Evolutionary conservation across 805 yeast species (phyloP).

Genomic region (Ogataea populi-albae): DNA sequence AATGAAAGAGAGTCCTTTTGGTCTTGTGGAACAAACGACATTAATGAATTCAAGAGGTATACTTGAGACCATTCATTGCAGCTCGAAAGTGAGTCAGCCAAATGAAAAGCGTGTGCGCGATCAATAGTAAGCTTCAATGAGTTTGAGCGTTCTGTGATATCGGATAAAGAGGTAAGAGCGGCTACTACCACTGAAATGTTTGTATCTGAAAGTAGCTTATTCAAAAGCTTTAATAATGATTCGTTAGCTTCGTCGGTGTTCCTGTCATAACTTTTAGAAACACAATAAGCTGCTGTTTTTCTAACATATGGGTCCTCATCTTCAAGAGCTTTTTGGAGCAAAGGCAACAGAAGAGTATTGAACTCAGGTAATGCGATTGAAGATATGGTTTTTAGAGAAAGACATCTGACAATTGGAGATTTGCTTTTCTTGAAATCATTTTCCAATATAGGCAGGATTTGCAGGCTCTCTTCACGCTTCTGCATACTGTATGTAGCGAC

Average conservation of each 20-base stretch:
- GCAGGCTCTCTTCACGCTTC: constrained; percentile 53
- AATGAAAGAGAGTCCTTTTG: constrained; percentile 63
- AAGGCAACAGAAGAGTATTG: constrained; percentile 41
- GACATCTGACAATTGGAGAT: constrained; percentile 48
- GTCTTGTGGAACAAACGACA: constrained; percentile 67
- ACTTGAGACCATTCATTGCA: constrained; percentile 75
- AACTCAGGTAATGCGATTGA: constrained; percentile 56
- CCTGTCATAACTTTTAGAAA: constrained; percentile 62
- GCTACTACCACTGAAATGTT: constrained; percentile 65
- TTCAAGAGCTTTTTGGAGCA: constrained; percentile 34
- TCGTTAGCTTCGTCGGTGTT: constrained; percentile 44
- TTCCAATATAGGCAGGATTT: constrained; percentile 53
- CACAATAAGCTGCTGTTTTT: constrained; percentile 65
- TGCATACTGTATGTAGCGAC: constrained; percentile 57
- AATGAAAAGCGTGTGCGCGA: constrained; percentile 41
- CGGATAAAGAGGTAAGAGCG: constrained; percentile 64
- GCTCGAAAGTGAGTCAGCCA: constrained; percentile 39
- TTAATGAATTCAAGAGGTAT: constrained; percentile 60
- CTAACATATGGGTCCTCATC: constrained; percentile 60
- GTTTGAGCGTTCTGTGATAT: constrained; percentile 56
- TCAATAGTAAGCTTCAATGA: constrained; percentile 53
- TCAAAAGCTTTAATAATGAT: constrained; percentile 47
- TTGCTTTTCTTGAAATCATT: constrained; percentile 42
- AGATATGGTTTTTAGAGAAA: constrained; percentile 64
- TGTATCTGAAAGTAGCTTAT: constrained; percentile 52